Base-by-base conservation (phyloP, 2,329 filamentous ascomycete genomes). In the Monosporascus cannonballus region DNA sequence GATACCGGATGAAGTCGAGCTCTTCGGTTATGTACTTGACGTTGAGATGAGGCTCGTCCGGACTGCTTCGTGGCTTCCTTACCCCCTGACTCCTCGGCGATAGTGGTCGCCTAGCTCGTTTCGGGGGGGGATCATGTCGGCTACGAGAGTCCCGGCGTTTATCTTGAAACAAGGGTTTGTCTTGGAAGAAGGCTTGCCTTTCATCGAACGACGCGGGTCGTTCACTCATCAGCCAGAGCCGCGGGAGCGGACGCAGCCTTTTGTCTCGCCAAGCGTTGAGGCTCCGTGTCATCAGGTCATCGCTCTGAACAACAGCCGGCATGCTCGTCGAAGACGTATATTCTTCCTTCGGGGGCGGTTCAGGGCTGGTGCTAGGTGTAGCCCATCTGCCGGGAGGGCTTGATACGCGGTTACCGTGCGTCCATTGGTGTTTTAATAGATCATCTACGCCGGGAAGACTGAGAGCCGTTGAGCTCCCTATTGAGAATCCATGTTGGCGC, bases 1-100 rank as follows among this genome's bases (percentile, higher is more conserved):
- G 59, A 38, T 66, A 69, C 4, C 66, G 60, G 38, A 68, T 64
- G 49, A 51, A 69, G 48, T 67, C 61, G 2, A 45, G 49, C 54
- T 69, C 63, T 45, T 68, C 65, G 6, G 54, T 30, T 1, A 53
- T 30, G 49, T 69, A 69, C 51, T 67, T 68, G 48, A 64, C 52
- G 51, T 69, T 69, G 56, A 58, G 61, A 49, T 69, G 67, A 1
- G 54, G 18, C 4, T 46, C 20, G 20, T 59, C 48, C 46, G 34
- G 3, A 18, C 51, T 58, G 22, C 42, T 18, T 14, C 57, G 54
- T 24, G 24, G n/a, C 25, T 50, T 55, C 48, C 48, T 56, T 36
- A 20, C 4, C 8, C n/a, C 14, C 49, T 51, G 38, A 7, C 24
- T 55, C 1, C 47, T 47, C n/a, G 53, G 47, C 7, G 47, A 48